Evolutionary conservation across 192 early-diverging fungal genomes (phyloP), one percentile per base, ranked within the genome.

Genomic region (Spizellomyces punctatus): DNA sequence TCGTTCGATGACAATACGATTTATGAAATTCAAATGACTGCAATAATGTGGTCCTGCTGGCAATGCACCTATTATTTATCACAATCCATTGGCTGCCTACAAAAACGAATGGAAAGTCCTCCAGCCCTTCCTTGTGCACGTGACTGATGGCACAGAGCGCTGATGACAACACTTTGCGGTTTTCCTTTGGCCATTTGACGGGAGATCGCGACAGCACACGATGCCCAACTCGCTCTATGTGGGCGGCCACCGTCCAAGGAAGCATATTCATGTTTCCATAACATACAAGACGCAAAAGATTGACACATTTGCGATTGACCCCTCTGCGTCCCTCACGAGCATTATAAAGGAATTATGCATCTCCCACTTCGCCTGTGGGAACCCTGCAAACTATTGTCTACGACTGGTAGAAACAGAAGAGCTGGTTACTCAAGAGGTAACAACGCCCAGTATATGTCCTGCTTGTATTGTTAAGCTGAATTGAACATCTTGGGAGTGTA

Each of bases 371-470:
- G 50, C 54, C 8, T 47, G 65, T 8, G 63, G 63, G 10, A 56
- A 60, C 6, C 64, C 63, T 41, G 17, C 55, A 6, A 58, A 66
- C 0, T 76, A 71, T 45, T 72, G 71, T 50, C 22, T 78, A 46
- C 41, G 76, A 47, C 21, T 78, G 8, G 16, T 69, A 6, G 76
- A 78, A 36, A 78, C 70, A 12, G 78, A 79, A 27, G 75, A 79
- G 42, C 69, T 79, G 6, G 49, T 79, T 7, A 71, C 75, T 1
- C 64, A 79, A 22, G 67, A 79, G 74, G 77, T 78, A 60, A 16
- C 72, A 10, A 10, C 46, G 10, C 14, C 12, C 36, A 41, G 6
- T 42, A n/a, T 36, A 5, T 21, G 48, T 42, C 8, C 21, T 6
- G 60, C 19, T 62, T 70, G 0, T 17, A 5, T 8, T 63, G 0